Base-by-base conservation (phyloP, 768 basidiomycete genomes). In the Tricholoma bakamatsutake region DNA sequence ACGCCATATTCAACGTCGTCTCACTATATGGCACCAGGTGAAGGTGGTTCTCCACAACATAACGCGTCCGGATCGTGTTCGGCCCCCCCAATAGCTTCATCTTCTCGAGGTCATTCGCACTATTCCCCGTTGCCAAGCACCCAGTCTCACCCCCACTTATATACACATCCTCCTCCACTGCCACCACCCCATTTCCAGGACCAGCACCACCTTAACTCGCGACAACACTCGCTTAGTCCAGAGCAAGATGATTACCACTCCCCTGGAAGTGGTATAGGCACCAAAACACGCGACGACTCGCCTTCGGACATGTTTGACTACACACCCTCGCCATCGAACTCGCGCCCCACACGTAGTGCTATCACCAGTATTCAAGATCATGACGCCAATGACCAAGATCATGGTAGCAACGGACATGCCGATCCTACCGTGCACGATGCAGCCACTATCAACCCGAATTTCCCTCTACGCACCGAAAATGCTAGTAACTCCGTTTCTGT, bases 41-140 rank as follows among this genome's bases (percentile, higher is more conserved):
- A 58, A 13, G 46, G 46, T 28, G 52, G 59, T 43, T 67, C 57
- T 39, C 55, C 56, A 54, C 66, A 57, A 48, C 71, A 69, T 28
- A 59, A 63, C 30, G 67, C 68, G 56, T 55, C 69, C 1, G 49
- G 72, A 10, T 54, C 66, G 2, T 70, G 74, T 5, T 45, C 54
- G 17, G 61, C 58, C n/a, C 50, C 47, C 42, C 59, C 51, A 24
- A 30, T 24, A n/a, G 31, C 54, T 24, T 59, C 59, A 13, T 55
- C 56, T 17, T 53, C 55, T 21, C 47, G 27, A 42, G 53, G 21
- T 47, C 43, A 56, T 48, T 42, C 53, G 31, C 31, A 46, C 13
- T 59, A 56, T 40, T 55, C 58, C 4, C 58, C 60, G 30, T 9
- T 59, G n/a, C 54, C 56, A 37, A 55, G 53, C 35, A 60, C 53